Conservation (phyloP, 2,329 filamentous ascomycete species). For the Aspergillus sp. region DNA sequence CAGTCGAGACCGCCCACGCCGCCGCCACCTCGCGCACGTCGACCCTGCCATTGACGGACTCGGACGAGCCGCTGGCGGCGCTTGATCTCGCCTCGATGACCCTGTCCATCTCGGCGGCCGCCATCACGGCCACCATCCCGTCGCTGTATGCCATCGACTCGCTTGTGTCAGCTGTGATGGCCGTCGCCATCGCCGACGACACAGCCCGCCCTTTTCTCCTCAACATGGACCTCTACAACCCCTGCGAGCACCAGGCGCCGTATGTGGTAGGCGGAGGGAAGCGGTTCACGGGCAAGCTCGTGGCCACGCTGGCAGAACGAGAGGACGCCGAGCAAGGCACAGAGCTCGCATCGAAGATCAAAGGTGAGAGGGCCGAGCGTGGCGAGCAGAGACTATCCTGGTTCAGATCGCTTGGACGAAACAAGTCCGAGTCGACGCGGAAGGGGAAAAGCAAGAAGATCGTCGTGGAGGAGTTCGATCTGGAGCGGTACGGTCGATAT, state of each 20-base stretch:
- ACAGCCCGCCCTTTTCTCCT: conserved; percentile 37
- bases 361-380: conserved; percentile 20
- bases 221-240: conserved; percentile 31
- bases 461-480: conserved; percentile 43
- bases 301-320: conserved; percentile 41
- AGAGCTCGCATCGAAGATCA: conserved; percentile 33
- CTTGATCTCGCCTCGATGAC: conserved; percentile 43
- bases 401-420: conserved; percentile 13
- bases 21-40: conserved; percentile 36
- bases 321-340: conserved; percentile 41
- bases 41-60: conserved; percentile 38
- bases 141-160: conserved; percentile 49
- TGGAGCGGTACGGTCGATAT: conserved; percentile 44
- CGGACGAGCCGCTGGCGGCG: conserved; percentile 38
- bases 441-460: conserved; percentile 30
- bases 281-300: conserved; percentile 28
- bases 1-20: conserved; percentile 30
- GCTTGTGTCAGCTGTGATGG: conserved; percentile 44
- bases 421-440: no score
- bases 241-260: conserved; percentile 14
- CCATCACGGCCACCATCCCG: conserved; percentile 41
- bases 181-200: conserved; percentile 44
- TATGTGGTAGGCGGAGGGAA: conserved; percentile 5
- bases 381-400: conserved; percentile 12
- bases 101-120: conserved; percentile 39